A percentile compares a stretch with the other conserved stretches of the same genome.
Conservation (phyloP, 2,329 filamentous ascomycete genomes). For the Aulographum hederae region DNA sequence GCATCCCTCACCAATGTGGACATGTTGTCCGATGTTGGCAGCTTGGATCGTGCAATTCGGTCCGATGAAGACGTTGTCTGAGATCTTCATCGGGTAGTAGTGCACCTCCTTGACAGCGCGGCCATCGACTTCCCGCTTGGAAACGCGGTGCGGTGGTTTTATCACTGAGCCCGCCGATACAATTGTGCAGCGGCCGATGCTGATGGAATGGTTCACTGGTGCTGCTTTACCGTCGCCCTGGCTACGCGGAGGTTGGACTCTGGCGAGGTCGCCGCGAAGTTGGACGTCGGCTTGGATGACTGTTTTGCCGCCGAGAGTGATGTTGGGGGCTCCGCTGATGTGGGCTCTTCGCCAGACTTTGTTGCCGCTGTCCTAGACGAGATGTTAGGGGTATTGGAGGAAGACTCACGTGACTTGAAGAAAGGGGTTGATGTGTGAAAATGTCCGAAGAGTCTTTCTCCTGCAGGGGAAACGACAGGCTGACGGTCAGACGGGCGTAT, state of each 20-base stretch:
- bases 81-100: constrained; percentile 80
- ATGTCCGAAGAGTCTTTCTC: too few species aligned
- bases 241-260: constrained; percentile 22
- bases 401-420: background rate
- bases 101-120: constrained; percentile 26
- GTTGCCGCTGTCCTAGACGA: constrained; percentile 78
- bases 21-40: constrained; percentile 66
- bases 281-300: constrained; percentile 92
- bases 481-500: constrained; percentile 1
- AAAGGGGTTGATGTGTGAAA: background rate
- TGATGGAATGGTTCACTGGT: constrained; percentile 36
- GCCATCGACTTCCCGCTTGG: constrained; percentile 54
- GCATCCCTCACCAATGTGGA: constrained; percentile 62
- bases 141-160: constrained; percentile 65
- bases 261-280: constrained; percentile 73
- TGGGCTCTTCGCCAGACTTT: constrained; percentile 87
- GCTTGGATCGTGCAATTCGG: constrained; percentile 56
- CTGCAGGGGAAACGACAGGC: too few species aligned
- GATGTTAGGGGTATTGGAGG: constrained; percentile 1
- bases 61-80: constrained; percentile 86
- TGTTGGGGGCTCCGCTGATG: constrained; percentile 91
- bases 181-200: constrained; percentile 83
- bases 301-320: constrained; percentile 85
- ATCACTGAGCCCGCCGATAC: constrained; percentile 62
- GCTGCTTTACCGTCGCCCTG: background rate